Evolutionary conservation across 2,329 filamentous ascomycete species (phyloP).

Genomic region (Ceratocystis colombiana): DNA sequence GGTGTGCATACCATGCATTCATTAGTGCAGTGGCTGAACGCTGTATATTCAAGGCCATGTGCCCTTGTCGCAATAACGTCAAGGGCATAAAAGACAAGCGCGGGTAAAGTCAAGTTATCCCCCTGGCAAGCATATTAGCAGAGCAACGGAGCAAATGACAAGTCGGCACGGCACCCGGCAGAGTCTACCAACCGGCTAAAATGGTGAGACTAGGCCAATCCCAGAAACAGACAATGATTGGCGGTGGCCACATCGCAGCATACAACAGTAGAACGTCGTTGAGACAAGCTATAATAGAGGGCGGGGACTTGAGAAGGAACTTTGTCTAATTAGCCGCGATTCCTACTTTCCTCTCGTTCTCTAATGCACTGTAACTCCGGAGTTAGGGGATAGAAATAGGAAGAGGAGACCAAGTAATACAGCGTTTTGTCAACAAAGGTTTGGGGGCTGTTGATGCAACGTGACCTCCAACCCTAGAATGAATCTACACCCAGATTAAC

Average conservation of each 20-base stretch:
- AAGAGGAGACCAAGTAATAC: not conserved
- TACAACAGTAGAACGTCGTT: not conserved
- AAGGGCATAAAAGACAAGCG: not conserved
- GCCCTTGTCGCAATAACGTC: not conserved
- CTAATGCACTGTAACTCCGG: not conserved
- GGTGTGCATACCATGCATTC: not conserved
- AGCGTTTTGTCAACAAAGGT: not conserved
- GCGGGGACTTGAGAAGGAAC: not conserved
- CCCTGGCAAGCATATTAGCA: not conserved
- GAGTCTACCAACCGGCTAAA: not conserved
- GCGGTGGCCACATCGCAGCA: not conserved
- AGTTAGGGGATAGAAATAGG: not conserved
- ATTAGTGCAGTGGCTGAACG: no score
- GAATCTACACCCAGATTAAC: no score
- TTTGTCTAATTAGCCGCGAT: conserved; percentile 5
- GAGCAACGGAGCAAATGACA: not conserved
- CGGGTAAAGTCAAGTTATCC: not conserved
- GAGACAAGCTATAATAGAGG: not conserved
- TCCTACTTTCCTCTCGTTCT: no score
- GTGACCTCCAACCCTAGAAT: no score
- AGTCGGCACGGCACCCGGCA: not conserved
- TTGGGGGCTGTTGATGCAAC: no score
- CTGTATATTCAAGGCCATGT: not conserved
- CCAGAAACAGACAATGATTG: conserved; percentile 2
- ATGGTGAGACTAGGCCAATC: not conserved